These are phyloP conservation scores for Apiospora saccharicola DNA, from an alignment of 2,329 filamentous ascomycete species.

Conservation along the genomic window DNA sequence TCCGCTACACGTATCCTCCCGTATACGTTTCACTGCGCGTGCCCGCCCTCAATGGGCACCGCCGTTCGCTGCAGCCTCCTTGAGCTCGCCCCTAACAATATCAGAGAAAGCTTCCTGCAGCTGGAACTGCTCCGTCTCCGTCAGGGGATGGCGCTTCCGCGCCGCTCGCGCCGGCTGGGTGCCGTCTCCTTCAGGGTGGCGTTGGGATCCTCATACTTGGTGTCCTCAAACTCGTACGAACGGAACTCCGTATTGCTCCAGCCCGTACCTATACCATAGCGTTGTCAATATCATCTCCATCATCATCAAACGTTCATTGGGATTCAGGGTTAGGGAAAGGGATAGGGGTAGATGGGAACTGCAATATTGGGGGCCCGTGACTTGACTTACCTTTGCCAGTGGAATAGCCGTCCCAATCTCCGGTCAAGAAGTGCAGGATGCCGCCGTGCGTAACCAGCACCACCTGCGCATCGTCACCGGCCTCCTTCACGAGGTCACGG, in stretches of 20 bases:
- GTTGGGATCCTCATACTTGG: constrained; percentile 55
- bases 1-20: neutral
- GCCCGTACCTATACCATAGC: constrained; percentile 63
- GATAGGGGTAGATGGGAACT: neutral
- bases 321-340: neutral
- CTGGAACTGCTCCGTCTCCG: constrained; percentile 55
- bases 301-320: neutral
- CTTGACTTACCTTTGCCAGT: constrained; percentile 47
- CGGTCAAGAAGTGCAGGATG: constrained; percentile 83
- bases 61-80: neutral
- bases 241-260: constrained; percentile 80
- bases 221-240: constrained; percentile 69
- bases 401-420: constrained; percentile 70
- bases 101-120: constrained; percentile 48
- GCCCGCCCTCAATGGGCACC: neutral
- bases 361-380: neutral
- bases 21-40: neutral
- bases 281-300: neutral
- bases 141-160: constrained; percentile 51
- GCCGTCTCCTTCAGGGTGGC: constrained; percentile 57
- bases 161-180: constrained; percentile 55
- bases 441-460: constrained; percentile 84
- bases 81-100: constrained; percentile 15
- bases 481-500: constrained; percentile 51
- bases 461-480: constrained; percentile 65